Base-by-base conservation (phyloP, 176 grass and related monocot species). In the Eragrostis curvula region DNA sequence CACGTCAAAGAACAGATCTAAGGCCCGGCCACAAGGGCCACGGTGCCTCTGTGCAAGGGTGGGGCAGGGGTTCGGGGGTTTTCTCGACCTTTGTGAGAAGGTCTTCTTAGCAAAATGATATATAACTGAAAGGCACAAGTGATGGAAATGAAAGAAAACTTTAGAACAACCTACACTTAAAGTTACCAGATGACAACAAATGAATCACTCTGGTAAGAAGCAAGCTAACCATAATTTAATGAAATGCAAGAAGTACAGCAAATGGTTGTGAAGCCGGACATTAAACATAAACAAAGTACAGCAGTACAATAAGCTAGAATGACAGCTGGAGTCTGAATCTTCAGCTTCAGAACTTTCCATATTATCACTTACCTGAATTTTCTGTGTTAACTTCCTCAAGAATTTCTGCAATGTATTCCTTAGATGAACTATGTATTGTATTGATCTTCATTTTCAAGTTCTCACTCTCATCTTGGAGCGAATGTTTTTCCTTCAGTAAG, bases 321-420 rank as follows among this genome's bases (percentile, higher is more conserved):
- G 29, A 73, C 50, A 24, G 65, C 10, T 78, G 49, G 6, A 62
- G 55, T 5, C 41, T 32, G 68, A 70, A 79, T 43, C 55, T 68
- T 77, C 57, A 68, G 48, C 51, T 73, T 2, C 69, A 81, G 17
- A 77, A 84, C 58, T 36, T 79, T 67, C 50, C 75, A 30, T 42
- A 48, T 70, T 48, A 21, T 23, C 14, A 73, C 46, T 32, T 89
- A 89, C 95, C 86, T 74, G 88, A 90, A 87, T 88, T 92, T 69
- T 84, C 87, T 57, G 52, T 79, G 64, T 81, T 50, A 81, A 95
- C 68, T 69, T 95, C 92, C 75, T 93, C 83, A 79, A 95, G 78
- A 87, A 95, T 91, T 42, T 93, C 92, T 85, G 81, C 86, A 86
- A 95, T 86, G 78, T 95, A 89, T 78, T 98, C 92, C 32, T 62